These are phyloP conservation scores for Yamadazyma phyllophila DNA, from an alignment of 805 yeast genomes.

Conservation along the genomic window DNA sequence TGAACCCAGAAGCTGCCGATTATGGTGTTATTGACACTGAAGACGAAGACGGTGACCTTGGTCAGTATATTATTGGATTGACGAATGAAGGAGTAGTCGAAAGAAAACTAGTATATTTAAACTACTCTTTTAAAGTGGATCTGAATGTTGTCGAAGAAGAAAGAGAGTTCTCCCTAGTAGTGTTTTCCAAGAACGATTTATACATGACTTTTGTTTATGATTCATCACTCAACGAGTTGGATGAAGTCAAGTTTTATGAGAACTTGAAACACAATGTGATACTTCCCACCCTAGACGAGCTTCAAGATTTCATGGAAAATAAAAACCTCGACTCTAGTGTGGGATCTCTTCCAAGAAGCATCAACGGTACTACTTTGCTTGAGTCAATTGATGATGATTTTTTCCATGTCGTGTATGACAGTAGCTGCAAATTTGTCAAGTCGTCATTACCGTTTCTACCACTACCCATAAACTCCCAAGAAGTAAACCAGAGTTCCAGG, in stretches of 20 bases:
- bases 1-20: neutral
- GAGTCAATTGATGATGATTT: conserved; percentile 32
- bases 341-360: conserved; percentile 26
- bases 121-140: conserved; percentile 6
- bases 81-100: conserved; percentile 15
- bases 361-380: conserved; percentile 11
- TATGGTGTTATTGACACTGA: conserved; percentile 7
- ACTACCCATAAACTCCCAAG: conserved; percentile 12
- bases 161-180: conserved; percentile 31
- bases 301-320: conserved; percentile 17
- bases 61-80: conserved; percentile 27
- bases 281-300: conserved; percentile 23
- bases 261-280: conserved; percentile 16
- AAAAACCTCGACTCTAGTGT: conserved; percentile 26
- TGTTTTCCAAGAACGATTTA: conserved; percentile 24
- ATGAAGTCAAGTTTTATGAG: conserved; percentile 22
- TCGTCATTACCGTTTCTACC: conserved; percentile 40
- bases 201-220: conserved; percentile 29
- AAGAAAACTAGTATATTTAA: conserved; percentile 27
- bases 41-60: conserved; percentile 16
- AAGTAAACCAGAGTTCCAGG: conserved; percentile 8
- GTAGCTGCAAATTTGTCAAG: conserved; percentile 21
- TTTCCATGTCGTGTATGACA: conserved; percentile 36
- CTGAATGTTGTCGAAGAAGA: conserved; percentile 9
- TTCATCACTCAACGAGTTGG: conserved; percentile 23